Base-by-base conservation (phyloP, 164 flowering plant species). In the Cinnamomum micranthum region DNA sequence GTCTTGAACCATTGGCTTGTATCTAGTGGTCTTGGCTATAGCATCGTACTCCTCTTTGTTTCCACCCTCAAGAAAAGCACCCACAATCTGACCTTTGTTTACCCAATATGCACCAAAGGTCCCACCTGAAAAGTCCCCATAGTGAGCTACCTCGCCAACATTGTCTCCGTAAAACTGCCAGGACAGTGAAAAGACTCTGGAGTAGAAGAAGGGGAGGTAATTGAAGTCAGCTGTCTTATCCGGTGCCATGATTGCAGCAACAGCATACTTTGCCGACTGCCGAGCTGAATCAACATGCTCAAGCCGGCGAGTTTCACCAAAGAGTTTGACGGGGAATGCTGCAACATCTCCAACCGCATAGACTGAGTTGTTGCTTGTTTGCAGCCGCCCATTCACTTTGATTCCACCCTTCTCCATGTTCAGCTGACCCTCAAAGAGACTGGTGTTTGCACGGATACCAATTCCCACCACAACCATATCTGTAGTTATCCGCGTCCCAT, bases 301-400 rank as follows among this genome's bases (percentile, higher is more conserved):
- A 33, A 93, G 97, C 75, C 99, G 82, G 5, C 97, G 92, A 25
- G 78, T 88, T 79, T 93, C 97, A 7, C 97, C 92, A 74, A 87
- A 84, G 27, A 89, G 81, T 82, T 91, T 90, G 80, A 95, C 88
- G 7, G 95, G 99, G 78, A 95, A 93, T 20, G 98, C 67, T 3
- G 99, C 97, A 62, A 95, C 99, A 77, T 95, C 99, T 31, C 99
- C 98, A 11, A 95, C 87, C n/a, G 98, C 99, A 74, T 90, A 95
- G 41, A 95, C 93, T 5, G 96, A 91, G 82, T 79, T 85, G 84
- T 90, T 85, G 87, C 97, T 95, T 22, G 99, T 82, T 74, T 93
- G 99, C 89, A 95, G 72, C 63, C 22, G 78, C 5, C 90, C 92
- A 60, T 92, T 91, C 60, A 93, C 99, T 81, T 91, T 95, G 81